Conservation (phyloP, 768 basidiomycete species). For the Russula brevipes region DNA sequence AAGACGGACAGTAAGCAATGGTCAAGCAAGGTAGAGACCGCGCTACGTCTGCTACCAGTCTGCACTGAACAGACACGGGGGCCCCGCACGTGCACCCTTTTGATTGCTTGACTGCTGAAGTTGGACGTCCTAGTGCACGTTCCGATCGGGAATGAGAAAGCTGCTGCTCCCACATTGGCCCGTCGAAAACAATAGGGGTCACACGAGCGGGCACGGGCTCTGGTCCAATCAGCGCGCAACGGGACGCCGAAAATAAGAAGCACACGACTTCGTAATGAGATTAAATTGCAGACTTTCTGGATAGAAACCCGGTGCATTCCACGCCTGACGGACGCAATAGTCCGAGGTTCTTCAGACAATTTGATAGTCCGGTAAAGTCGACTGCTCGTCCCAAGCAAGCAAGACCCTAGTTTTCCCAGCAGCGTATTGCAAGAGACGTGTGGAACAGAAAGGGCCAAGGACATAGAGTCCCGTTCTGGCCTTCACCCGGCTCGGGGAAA, state of each 20-base stretch:
- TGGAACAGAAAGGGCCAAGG: background rate
- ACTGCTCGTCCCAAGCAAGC: background rate
- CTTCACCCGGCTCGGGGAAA: background rate
- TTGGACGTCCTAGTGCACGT: background rate
- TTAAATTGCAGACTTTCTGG: conserved; percentile 2
- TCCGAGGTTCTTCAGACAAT: background rate
- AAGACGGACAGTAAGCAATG: background rate
- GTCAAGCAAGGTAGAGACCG: background rate
- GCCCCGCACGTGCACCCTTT: no score
- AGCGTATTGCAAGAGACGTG: background rate
- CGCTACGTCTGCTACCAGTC: background rate
- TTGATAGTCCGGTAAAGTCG: background rate
- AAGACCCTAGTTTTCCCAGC: background rate
- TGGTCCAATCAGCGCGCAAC: conserved; percentile 3
- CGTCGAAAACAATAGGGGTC: conserved; percentile 7
- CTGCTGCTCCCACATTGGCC: background rate
- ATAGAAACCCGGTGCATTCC: conserved; percentile 2
- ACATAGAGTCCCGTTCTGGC: background rate
- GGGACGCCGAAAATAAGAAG: background rate
- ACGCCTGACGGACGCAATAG: background rate
- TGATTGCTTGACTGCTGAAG: background rate
- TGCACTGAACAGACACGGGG: background rate
- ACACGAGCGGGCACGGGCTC: conserved; percentile 9
- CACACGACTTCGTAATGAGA: conserved; percentile 7
- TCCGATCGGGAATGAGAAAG: background rate